Conservation (phyloP, 1,139 yeast genomes). For the Blastobotrys aristatus region DNA sequence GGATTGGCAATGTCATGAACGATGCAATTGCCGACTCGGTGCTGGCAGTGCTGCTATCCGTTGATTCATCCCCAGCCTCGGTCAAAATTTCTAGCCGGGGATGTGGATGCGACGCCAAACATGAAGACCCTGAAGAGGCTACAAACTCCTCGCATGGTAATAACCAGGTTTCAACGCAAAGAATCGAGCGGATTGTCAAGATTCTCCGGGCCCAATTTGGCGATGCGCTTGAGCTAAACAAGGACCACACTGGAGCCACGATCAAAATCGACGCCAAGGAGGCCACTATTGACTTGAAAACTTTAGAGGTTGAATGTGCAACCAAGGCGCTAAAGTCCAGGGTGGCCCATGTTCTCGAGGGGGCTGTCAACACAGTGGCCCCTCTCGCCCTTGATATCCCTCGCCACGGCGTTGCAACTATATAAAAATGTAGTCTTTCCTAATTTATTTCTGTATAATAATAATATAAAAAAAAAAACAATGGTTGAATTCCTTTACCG, state of each 20-base stretch:
- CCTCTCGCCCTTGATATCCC: conserved; percentile 54
- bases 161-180: conserved; percentile 41
- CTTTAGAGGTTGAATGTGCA: conserved; percentile 66
- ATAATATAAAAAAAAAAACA: no score
- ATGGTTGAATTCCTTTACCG: no score
- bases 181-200: conserved; percentile 58
- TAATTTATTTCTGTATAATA: no score
- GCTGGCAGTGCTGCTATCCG: conserved; percentile 81
- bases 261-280: conserved; percentile 66
- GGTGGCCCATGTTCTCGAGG: conserved; percentile 69
- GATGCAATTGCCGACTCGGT: conserved; percentile 95
- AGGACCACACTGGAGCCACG: conserved; percentile 45
- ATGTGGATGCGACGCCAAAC: conserved; percentile 45
- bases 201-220: conserved; percentile 86
- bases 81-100: conserved; percentile 66
- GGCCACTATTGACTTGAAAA: conserved; percentile 63
- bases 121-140: conserved; percentile 12
- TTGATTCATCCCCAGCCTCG: conserved; percentile 92
- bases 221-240: conserved; percentile 49
- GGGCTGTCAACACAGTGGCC: conserved; percentile 78
- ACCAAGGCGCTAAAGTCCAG: conserved; percentile 77
- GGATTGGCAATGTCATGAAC: conserved; percentile 87
- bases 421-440: background rate
- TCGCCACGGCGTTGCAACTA: no score
- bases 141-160: conserved; percentile 9